phyloP scores from a whole-genome alignment of 2,329 filamentous ascomycete species.

The Xylaria sp. region DNA sequence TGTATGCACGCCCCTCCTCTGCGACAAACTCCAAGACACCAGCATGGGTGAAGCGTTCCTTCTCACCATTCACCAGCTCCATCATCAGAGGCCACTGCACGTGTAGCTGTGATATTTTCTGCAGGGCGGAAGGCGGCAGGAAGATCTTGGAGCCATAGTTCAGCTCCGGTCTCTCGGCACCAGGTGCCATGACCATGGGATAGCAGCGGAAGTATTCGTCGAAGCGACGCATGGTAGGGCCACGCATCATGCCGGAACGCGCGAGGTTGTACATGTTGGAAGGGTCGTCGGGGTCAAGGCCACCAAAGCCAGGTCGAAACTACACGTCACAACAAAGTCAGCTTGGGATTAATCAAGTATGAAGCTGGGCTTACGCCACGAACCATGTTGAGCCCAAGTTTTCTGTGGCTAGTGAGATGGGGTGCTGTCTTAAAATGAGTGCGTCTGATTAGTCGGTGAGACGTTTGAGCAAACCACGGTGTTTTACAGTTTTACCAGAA shows the following conservation, averaged over 20 bases:
- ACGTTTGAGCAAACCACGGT: not conserved
- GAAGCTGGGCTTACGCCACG: slow-evolving; percentile 19
- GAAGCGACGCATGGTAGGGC: slow-evolving; percentile 76
- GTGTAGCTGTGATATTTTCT: slow-evolving; percentile 95
- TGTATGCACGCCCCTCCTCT: slow-evolving; percentile 94
- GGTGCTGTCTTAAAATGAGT: slow-evolving; percentile 19
- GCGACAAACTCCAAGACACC: slow-evolving; percentile 98
- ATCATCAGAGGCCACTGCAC: slow-evolving; percentile 98
- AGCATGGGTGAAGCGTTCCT: slow-evolving; percentile 83
- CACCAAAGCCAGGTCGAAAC: slow-evolving; percentile 54
- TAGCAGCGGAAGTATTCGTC: slow-evolving; percentile 99
- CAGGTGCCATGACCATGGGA: slow-evolving; percentile 92
- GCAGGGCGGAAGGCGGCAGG: slow-evolving; percentile 92
- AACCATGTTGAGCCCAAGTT: slow-evolving; percentile 32
- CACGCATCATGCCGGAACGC: slow-evolving; percentile 55
- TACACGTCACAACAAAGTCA: slow-evolving; percentile 36
- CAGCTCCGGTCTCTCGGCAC: slow-evolving; percentile 85
- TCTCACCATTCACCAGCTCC: slow-evolving; percentile 90
- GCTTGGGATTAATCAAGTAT: not conserved
- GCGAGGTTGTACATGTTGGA: slow-evolving; percentile 62
- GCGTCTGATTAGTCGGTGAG: slow-evolving; percentile 27
- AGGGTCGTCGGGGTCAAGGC: slow-evolving; percentile 60
- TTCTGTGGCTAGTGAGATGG: slow-evolving; percentile 10
- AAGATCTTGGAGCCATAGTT: slow-evolving; percentile 99
- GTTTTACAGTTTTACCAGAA: not conserved